Conservation (phyloP, 2,329 filamentous ascomycete genomes). For the Colletotrichum acutatum region DNA sequence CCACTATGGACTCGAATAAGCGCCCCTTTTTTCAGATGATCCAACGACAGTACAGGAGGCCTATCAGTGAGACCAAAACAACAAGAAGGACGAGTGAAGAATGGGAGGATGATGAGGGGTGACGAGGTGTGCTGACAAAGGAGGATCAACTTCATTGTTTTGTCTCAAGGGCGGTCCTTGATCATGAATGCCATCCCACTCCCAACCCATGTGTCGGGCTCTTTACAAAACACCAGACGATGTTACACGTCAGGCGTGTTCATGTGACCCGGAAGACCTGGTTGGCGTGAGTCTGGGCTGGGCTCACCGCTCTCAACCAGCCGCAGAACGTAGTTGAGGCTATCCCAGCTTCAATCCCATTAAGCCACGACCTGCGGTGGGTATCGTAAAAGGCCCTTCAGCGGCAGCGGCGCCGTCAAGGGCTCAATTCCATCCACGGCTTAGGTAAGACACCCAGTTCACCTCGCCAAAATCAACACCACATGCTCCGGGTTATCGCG, state of each 20-base stretch:
- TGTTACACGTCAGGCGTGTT: slow-evolving; percentile 2
- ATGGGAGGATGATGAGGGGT: not conserved
- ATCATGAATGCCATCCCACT: slow-evolving; percentile 12
- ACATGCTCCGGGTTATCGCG: not conserved
- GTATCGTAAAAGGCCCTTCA: slow-evolving; percentile 17
- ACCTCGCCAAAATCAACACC: not conserved
- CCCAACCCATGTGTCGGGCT: not conserved
- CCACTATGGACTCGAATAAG: not conserved
- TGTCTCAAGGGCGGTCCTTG: not conserved
- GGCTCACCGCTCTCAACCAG: slow-evolving; percentile 11
- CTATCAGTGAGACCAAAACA: not conserved
- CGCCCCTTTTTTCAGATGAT: not conserved
- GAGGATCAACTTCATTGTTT: not conserved
- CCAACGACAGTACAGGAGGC: not conserved
- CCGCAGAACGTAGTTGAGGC: slow-evolving; percentile 17
- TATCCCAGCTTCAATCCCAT: slow-evolving; percentile 21
- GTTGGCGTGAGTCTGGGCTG: not conserved
- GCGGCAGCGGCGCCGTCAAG: slow-evolving; percentile 17
- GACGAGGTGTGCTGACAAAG: not conserved
- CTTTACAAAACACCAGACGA: slow-evolving; percentile 25
- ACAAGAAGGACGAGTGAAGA: not conserved
- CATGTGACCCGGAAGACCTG: slow-evolving; percentile 24
- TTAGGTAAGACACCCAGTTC: slow-evolving; percentile 11
- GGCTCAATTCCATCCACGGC: not conserved
- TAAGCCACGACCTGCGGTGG: slow-evolving; percentile 3